phyloP scores from a whole-genome alignment of 495 filamentous ascomycete species.

The Talaromyces wortmannii region DNA sequence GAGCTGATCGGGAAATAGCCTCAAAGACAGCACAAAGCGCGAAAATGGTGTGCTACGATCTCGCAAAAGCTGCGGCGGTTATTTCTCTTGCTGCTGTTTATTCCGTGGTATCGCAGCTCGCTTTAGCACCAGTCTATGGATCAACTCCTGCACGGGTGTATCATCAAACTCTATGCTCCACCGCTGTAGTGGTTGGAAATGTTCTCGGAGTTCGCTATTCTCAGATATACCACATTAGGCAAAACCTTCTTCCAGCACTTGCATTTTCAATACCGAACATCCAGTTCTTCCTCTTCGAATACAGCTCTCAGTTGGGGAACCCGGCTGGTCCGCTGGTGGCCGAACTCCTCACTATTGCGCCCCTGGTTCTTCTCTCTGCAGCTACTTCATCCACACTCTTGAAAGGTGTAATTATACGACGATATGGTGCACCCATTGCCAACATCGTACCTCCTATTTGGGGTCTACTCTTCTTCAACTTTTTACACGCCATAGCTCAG shows the following conservation, averaged over 20 bases:
- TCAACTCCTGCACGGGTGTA: slow-evolving; percentile 65
- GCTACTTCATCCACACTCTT: slow-evolving; percentile 56
- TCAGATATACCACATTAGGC: slow-evolving; percentile 17
- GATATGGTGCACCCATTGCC: slow-evolving; percentile 43
- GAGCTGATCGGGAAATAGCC: neutral
- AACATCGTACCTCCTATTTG: slow-evolving; percentile 54
- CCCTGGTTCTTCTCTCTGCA: slow-evolving; percentile 61
- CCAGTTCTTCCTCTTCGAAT: slow-evolving; percentile 60
- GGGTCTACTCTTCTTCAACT: slow-evolving; percentile 52
- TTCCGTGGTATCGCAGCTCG: slow-evolving; percentile 67
- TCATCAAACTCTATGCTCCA: slow-evolving; percentile 58
- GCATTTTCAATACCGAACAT: slow-evolving; percentile 66
- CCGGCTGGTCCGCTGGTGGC: slow-evolving; percentile 67
- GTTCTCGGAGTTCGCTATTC: slow-evolving; percentile 43
- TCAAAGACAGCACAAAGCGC: neutral
- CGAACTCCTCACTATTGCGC: slow-evolving; percentile 63
- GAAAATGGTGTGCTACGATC: neutral
- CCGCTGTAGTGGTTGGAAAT: slow-evolving; percentile 58
- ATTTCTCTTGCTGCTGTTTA: slow-evolving; percentile 65
- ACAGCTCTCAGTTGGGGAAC: slow-evolving; percentile 59
- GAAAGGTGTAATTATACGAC: slow-evolving; percentile 45
- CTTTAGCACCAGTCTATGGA: slow-evolving; percentile 80
- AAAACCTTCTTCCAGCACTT: slow-evolving; percentile 53
- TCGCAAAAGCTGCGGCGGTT: slow-evolving; percentile 29
- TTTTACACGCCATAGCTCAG: slow-evolving; percentile 43